phyloP scores from a whole-genome alignment of 2,329 filamentous ascomycete species.

The Clarireedia homoeocarpa region DNA sequence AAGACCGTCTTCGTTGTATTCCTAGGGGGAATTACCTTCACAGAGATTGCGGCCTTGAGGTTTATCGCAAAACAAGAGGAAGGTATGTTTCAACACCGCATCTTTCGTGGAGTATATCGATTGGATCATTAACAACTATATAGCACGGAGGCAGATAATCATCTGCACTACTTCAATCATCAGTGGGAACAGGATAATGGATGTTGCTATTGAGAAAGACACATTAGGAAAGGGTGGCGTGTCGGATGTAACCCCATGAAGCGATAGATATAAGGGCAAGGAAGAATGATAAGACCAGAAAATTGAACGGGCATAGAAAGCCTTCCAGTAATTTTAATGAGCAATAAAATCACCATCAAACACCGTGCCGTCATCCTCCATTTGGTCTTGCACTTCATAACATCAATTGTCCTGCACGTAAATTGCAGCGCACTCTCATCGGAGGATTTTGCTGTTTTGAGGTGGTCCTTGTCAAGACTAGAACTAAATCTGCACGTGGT shows the following conservation, averaged over 20 bases:
- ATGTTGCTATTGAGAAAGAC: conserved; percentile 66
- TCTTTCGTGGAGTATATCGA: neutral
- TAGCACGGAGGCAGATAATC: conserved; percentile 71
- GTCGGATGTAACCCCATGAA: conserved; percentile 23
- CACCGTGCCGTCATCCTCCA: neutral
- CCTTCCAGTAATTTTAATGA: conserved; percentile 5
- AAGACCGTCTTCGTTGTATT: conserved; percentile 97
- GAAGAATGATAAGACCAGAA: conserved; percentile 5
- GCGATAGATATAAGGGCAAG: neutral
- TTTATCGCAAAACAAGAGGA: conserved; percentile 84
- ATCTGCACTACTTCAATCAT: conserved; percentile 91
- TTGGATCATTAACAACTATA: conserved; percentile 11
- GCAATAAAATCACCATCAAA: conserved; percentile 1
- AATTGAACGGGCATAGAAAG: neutral
- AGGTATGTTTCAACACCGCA: conserved; percentile 34
- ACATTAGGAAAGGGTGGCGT: conserved; percentile 22
- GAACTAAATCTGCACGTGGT: conserved; percentile 20
- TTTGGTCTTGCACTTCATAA: neutral
- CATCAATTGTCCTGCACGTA: no score
- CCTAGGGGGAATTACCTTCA: conserved; percentile 91
- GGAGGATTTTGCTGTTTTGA: neutral
- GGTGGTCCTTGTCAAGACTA: conserved; percentile 4
- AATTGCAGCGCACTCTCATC: neutral
- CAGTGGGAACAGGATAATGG: conserved; percentile 83
- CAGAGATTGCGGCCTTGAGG: conserved; percentile 87